A percentile compares a stretch with the other conserved stretches of the same genome.
Conservation (phyloP, 2,329 filamentous ascomycete species). For the Penicillium sclerotigenum region DNA sequence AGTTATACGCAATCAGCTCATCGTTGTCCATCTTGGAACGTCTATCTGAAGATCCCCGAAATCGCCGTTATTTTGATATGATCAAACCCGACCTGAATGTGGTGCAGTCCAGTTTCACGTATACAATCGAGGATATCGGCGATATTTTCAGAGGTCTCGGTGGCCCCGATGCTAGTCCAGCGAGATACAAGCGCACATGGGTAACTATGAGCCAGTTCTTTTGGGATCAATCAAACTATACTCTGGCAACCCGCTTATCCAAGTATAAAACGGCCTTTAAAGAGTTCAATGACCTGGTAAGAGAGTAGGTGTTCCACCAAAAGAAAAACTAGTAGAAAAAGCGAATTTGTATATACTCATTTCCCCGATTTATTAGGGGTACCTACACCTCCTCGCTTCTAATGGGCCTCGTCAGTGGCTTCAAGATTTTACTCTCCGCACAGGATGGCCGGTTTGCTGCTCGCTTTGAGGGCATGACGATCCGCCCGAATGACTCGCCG, state of each 20-base stretch:
- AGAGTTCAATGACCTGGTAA: slow-evolving; percentile 44
- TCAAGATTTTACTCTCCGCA: slow-evolving; percentile 27
- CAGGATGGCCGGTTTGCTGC: slow-evolving; percentile 32
- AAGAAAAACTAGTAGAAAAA: not conserved
- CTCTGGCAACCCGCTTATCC: slow-evolving; percentile 48
- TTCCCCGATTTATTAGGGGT: slow-evolving; percentile 24
- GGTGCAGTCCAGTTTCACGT: slow-evolving; percentile 48
- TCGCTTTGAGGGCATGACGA: slow-evolving; percentile 26
- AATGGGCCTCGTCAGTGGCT: slow-evolving; percentile 22
- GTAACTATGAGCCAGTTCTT: slow-evolving; percentile 48
- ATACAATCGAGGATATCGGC: slow-evolving; percentile 52
- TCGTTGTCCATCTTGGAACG: slow-evolving; percentile 49
- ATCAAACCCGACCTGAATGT: slow-evolving; percentile 50
- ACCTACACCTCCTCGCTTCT: slow-evolving; percentile 27
- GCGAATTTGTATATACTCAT: slow-evolving; percentile 10
- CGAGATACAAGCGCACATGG: slow-evolving; percentile 51
- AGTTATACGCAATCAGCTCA: slow-evolving; percentile 54
- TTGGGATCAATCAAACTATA: slow-evolving; percentile 46
- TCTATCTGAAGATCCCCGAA: slow-evolving; percentile 40
- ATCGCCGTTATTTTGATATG: slow-evolving; percentile 37
- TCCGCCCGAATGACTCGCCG: slow-evolving; percentile 25
- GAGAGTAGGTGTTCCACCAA: slow-evolving; percentile 40
- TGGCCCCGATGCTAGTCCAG: slow-evolving; percentile 23
- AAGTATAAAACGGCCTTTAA: slow-evolving; percentile 52
- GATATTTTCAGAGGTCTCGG: slow-evolving; percentile 45